Evolutionary conservation across 2,329 filamentous ascomycete genomes (phyloP).

Genomic region (Claviceps sp.): DNA sequence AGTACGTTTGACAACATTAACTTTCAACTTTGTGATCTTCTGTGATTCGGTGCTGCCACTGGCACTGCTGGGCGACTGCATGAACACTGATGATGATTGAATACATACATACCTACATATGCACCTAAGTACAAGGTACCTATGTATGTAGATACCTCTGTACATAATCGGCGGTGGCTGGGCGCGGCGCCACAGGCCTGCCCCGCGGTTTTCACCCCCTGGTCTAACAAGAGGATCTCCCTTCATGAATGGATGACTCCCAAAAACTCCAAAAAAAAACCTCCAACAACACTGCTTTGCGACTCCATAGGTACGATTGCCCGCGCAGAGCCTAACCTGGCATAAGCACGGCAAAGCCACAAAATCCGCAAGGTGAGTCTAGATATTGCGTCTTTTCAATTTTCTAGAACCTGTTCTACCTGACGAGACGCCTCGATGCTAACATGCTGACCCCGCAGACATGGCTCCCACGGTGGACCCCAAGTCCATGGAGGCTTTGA

Average conservation of each 20-base stretch:
- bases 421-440: not conserved
- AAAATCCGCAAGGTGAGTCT: constrained; percentile 5
- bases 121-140: too few relatives aligned
- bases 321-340: constrained; percentile 1
- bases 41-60: not conserved
- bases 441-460: not conserved
- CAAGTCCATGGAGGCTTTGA: constrained; percentile 37
- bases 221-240: not conserved
- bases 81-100: too few relatives aligned
- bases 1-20: too few relatives aligned
- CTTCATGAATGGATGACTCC: constrained; percentile 19
- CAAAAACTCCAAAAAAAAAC: not conserved
- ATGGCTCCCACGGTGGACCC: constrained; percentile 31
- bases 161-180: not conserved
- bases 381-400: not conserved
- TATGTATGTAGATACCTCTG: too few relatives aligned
- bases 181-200: constrained; percentile 7
- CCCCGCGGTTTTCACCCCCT: constrained; percentile 25
- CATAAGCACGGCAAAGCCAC: constrained; percentile 5
- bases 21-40: too few relatives aligned
- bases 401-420: not conserved
- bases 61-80: not conserved
- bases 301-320: constrained; percentile 9
- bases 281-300: not conserved
- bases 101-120: too few relatives aligned